Conservation (phyloP, 2,329 filamentous ascomycete species). For the Sarocladium brachiariae region DNA sequence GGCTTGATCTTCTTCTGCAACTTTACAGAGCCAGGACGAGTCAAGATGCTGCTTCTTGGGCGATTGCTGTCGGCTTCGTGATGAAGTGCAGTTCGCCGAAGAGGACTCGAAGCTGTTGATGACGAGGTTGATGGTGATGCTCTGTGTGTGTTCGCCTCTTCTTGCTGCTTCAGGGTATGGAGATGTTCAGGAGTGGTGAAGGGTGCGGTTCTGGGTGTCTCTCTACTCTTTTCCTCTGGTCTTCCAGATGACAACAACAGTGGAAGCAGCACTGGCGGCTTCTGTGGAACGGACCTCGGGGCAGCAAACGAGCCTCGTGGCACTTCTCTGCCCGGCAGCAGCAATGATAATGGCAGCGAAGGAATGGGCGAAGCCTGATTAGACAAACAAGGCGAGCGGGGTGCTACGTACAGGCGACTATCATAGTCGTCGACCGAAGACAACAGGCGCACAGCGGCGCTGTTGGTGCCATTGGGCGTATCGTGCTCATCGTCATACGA, state of each 20-base stretch:
- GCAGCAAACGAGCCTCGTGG: background rate
- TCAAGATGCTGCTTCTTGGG: slow-evolving; percentile 15
- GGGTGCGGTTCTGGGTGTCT: background rate
- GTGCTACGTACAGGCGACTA: slow-evolving; percentile 49
- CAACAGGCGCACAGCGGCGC: slow-evolving; percentile 52
- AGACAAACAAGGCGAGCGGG: slow-evolving; percentile 10
- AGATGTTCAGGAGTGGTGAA: background rate
- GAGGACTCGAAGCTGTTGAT: too few relatives aligned
- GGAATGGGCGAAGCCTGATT: slow-evolving; percentile 1
- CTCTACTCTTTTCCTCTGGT: background rate
- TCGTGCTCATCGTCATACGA: slow-evolving; percentile 43
- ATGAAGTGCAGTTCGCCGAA: background rate
- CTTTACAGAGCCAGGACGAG: slow-evolving; percentile 37
- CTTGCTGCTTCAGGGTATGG: background rate
- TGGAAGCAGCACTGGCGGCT: slow-evolving; percentile 6
- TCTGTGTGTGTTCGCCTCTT: background rate
- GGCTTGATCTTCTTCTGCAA: slow-evolving; percentile 34
- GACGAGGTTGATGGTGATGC: background rate
- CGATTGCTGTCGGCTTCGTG: slow-evolving; percentile 11
- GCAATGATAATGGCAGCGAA: background rate
- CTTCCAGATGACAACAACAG: background rate
- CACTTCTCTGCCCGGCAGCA: background rate
- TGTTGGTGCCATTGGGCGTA: slow-evolving; percentile 39
- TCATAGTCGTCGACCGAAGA: slow-evolving; percentile 54
- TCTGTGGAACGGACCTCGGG: background rate